Base-by-base conservation (phyloP, 208 protist genomes). In the Angomonas ambiguus region DNA sequence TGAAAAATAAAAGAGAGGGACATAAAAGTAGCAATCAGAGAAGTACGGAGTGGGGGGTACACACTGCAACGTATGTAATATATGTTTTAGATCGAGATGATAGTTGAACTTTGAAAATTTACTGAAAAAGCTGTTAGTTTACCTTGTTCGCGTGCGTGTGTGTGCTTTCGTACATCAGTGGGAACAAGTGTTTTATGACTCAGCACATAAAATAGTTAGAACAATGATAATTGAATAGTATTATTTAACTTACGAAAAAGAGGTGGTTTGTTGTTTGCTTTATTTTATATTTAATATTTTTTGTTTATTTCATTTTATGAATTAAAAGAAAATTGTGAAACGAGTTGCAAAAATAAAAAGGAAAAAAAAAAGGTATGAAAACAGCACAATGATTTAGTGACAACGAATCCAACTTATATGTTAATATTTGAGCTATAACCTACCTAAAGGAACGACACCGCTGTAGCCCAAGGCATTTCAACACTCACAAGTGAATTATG, bases 371-470 rank as follows among this genome's bases (percentile, higher is more conserved):
- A 31, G 25, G 6, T 42, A 53, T 33, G 30, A 53, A 45, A 62
- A 45, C 41, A 45, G 31, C 27, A 42, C 5, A 48, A 35, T 38
- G 27, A 5, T 51, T 2, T 41, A 8, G 53, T 4, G 53, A 60
- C 11, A 3, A 60, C 8, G 22, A 35, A 34, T 6, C 22, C 51
- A 57, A n/a, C 20, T n/a, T 25, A 57, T 6, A 10, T 25, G 51
- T 62, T 4, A 35, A 51, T 20, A 62, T 20, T 57, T 8, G 11
- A 69, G 60, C 22, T 48, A 35, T 28, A 72, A 66, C 25, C 51
- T 11, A 67, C 33, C 31, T 51, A 69, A 65, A 69, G 59, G 18
- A 55, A 42, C 2, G 13, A 71, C 55, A 79, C 5, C 32, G 67
- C 34, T 22, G 1, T 18, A 2, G 56, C 20, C 67, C 63, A 64